These are phyloP conservation scores for Fusarium piperis DNA, from an alignment of 2,329 filamentous ascomycete genomes.

Conservation along the genomic window DNA sequence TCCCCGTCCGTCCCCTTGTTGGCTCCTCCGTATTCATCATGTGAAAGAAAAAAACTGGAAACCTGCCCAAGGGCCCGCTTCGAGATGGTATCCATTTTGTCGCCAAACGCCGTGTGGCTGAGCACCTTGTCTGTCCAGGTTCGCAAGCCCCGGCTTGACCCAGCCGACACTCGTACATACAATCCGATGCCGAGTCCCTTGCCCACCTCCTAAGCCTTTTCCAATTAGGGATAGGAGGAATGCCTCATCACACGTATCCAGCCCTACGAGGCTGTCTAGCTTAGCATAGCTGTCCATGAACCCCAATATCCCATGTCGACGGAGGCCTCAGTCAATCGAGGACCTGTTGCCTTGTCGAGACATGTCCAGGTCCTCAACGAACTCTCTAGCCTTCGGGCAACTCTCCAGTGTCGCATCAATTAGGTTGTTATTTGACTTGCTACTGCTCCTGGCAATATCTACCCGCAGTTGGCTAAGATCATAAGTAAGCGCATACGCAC, in stretches of 20 bases:
- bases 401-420: neutral
- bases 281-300: neutral
- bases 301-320: neutral
- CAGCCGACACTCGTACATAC: neutral
- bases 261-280: constrained; percentile 16
- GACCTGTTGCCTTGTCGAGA: neutral
- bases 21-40: neutral
- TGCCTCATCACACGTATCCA: constrained; percentile 20
- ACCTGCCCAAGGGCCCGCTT: neutral
- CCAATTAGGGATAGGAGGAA: constrained; percentile 6
- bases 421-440: neutral
- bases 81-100: neutral
- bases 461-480: neutral
- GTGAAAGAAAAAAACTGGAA: neutral
- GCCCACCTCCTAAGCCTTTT: neutral
- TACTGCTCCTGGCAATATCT: neutral
- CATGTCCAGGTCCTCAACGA: neutral
- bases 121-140: neutral
- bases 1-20: neutral
- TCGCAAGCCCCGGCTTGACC: neutral
- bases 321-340: constrained; percentile 9
- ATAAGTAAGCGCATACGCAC: neutral
- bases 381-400: neutral
- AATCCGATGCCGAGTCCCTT: neutral
- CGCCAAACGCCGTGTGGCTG: constrained; percentile 1